A percentile compares a stretch with the other conserved stretches of the same genome.
phyloP scores from a whole-genome alignment of 345 rosid species.

The Physaria fendleri region DNA sequence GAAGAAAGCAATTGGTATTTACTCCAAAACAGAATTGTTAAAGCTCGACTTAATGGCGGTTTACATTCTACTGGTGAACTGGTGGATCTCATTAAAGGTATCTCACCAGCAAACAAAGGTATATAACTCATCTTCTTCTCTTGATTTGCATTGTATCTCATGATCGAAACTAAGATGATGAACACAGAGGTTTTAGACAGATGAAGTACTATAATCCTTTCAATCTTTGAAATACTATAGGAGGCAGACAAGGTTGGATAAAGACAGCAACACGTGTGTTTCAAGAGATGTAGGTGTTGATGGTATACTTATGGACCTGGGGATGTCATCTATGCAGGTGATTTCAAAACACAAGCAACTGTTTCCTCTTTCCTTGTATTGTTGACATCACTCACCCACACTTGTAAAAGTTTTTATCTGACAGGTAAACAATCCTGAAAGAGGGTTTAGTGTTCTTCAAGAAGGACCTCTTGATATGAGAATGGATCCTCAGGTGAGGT shows the following conservation, averaged over 20 bases:
- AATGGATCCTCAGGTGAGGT: conserved; percentile 80
- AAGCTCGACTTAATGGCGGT: conserved; percentile 62
- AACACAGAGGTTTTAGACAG: neutral
- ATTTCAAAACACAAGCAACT: neutral
- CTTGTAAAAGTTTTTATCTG: neutral
- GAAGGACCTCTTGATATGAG: conserved; percentile 97
- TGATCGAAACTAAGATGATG: neutral
- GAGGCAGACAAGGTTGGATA: conserved; percentile 96
- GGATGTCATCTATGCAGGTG: conserved; percentile 98
- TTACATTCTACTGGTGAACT: conserved; percentile 81
- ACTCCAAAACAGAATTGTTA: conserved; percentile 63
- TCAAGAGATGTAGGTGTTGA: conserved; percentile 65
- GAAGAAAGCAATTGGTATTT: conserved; percentile 79
- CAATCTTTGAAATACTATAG: conserved; percentile 29
- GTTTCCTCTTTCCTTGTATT: neutral
- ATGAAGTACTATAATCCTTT: neutral
- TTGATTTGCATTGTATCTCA: neutral
- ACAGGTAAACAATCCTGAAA: conserved; percentile 77
- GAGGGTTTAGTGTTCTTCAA: conserved; percentile 82
- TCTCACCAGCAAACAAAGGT: conserved; percentile 52
- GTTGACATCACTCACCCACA: neutral
- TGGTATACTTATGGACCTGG: conserved; percentile 92
- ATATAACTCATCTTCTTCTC: neutral
- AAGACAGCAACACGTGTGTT: conserved; percentile 94
- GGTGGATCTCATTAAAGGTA: conserved; percentile 49